A percentile compares a stretch with the other conserved stretches of the same genome.
These are phyloP conservation scores for Daldinia childiae DNA, from an alignment of 495 filamentous ascomycete species.

Conservation along the genomic window DNA sequence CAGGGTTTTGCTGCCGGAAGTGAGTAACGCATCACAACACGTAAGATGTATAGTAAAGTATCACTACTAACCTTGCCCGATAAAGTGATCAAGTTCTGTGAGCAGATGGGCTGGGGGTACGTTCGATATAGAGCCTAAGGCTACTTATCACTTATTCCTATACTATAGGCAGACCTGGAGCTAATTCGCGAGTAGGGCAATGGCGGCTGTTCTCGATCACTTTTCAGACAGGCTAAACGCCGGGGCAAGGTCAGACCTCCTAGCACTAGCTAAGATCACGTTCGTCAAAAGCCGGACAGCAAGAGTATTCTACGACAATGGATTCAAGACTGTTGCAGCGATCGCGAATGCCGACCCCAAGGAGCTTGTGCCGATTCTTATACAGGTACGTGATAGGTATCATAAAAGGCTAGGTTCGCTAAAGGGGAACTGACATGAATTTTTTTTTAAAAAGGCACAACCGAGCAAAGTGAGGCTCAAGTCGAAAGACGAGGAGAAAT, in stretches of 20 bases:
- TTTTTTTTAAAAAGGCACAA: constrained; percentile 64
- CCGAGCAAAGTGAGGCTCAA: constrained; percentile 69
- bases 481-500: constrained; percentile 68
- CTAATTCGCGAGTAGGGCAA: constrained; percentile 52
- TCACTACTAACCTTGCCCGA: constrained; percentile 52
- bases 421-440: constrained; percentile 5
- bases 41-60: neutral
- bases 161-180: neutral
- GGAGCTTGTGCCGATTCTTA: constrained; percentile 73
- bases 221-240: constrained; percentile 79
- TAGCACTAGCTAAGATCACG: constrained; percentile 77
- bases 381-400: constrained; percentile 61
- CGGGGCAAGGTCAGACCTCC: constrained; percentile 76
- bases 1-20: constrained; percentile 80
- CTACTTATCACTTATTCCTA: constrained; percentile 7
- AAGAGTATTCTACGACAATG: constrained; percentile 79
- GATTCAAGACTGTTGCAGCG: constrained; percentile 71
- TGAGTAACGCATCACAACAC: constrained; percentile 42
- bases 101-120: constrained; percentile 69
- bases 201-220: constrained; percentile 80
- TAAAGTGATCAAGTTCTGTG: constrained; percentile 73
- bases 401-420: neutral
- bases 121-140: neutral
- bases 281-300: constrained; percentile 83
- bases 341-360: constrained; percentile 74